Conservation (phyloP, 1,139 yeast species). For the Geotrichum carabidarum region DNA sequence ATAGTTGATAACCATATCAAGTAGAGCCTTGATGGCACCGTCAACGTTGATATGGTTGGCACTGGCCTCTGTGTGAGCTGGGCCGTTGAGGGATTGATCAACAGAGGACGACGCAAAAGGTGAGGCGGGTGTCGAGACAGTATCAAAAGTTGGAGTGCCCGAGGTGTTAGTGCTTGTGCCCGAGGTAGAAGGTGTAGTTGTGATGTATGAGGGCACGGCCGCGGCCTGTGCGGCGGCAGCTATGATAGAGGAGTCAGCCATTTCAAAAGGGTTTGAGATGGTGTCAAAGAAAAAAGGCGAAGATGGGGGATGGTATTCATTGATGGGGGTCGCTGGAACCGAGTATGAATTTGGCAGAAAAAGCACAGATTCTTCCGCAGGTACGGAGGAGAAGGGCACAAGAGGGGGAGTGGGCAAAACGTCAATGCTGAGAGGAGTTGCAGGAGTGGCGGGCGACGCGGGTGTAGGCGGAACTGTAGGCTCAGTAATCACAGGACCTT, state of each 20-base stretch:
- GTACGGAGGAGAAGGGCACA: too few relatives aligned
- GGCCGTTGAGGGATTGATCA: not conserved
- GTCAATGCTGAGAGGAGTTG: not conserved
- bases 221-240: not conserved
- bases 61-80: not conserved
- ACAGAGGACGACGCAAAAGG: not conserved
- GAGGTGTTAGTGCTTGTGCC: not conserved
- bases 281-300: not conserved
- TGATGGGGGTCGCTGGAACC: slow-evolving; percentile 4
- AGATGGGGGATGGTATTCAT: not conserved
- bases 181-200: not conserved
- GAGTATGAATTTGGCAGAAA: not conserved
- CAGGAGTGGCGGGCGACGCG: not conserved
- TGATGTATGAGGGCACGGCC: not conserved
- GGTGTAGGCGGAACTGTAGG: not conserved
- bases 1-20: slow-evolving; percentile 12
- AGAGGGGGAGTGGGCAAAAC: too few relatives aligned
- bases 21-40: slow-evolving; percentile 12
- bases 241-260: not conserved
- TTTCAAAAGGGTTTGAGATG: not conserved
- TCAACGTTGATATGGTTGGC: slow-evolving; percentile 7
- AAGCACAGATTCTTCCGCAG: not conserved
- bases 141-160: not conserved
- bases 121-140: not conserved
- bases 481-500: not conserved